Base-by-base conservation (phyloP, 2,329 filamentous ascomycete genomes). In the Plectosphaerella sp. region DNA sequence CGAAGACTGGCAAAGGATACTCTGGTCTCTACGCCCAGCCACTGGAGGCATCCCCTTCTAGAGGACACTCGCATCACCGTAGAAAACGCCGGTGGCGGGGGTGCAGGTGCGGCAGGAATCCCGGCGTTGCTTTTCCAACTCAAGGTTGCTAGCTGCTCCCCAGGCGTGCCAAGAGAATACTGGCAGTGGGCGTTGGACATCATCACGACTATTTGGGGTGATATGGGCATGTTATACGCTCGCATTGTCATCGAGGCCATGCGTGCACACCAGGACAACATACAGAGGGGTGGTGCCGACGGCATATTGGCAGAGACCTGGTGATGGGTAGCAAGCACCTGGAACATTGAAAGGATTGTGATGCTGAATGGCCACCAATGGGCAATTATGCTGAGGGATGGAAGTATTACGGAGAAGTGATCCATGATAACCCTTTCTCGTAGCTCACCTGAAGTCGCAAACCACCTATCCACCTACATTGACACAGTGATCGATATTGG, bases 191-290 rank as follows among this genome's bases (percentile, higher is more conserved):
- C 72, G 0, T 60, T 76, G 49, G 66, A 62, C 15, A 64, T 74
- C 16, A 62, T 79, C 51, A 72, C 77, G 43, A 75, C 75, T 10
- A 71, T 79, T 12, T 80, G 75, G 73, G 64, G 68, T 47, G 70
- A 75, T 42, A 73, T 79, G 64, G 78, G 78, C 9, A 79, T 81
- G 72, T 63, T 75, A 35, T 74, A 78, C 55, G 77, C 76, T 2
- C 67, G 70, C 51, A 63, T 67, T 16, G 64, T 79, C 54, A 71
- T 72, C 37, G 72, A 76, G 42, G 59, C 66, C 7, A 73, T 76
- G 72, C 57, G 59, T n/a, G 50, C 52, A 1, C 59, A 64, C 46
- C 51, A 54, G 18, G 62, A 60, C 7, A 50, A 48, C 15, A 3
- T 59, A 50, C 54, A 59, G 22, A 54, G 51, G 35, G 45, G 43